Evolutionary conservation across 2,329 filamentous ascomycete genomes (phyloP), one percentile per base, ranked within the genome.

Genomic region (Setomelanomma holmii): DNA sequence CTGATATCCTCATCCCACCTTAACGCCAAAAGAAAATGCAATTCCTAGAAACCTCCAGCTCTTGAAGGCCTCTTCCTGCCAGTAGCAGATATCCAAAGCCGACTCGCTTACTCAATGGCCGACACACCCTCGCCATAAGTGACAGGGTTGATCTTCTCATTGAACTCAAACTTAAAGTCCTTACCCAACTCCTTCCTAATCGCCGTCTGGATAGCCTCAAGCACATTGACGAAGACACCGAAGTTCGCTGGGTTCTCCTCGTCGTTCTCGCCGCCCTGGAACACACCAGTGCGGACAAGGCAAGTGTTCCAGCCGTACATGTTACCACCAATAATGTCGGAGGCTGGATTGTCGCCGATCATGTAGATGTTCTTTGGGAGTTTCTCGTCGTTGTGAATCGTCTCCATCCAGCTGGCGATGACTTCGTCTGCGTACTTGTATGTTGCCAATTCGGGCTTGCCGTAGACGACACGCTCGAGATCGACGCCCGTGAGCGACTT

Each of bases 221-320:
- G 79, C 11, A 91, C 89, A 66, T 90, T 89, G 53, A 79, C 73
- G 77, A 91, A 91, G 35, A 91, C 88, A 59, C 89, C 89, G 68
- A 91, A 90, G 77, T 82, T 89, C 68, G 89, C 89, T 1, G 89
- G 89, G 77, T 90, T 91, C 76, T 90, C 80, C 73, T 87, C 82
- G 68, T 91, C 89, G 69, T 91, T 91, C 53, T 86, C 87, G 16
- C 84, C 87, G 56, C 89, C 89, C 77, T 90, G 87, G 83, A 89
- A 91, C 41, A 91, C 88, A 76, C 89, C 89, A 0, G 89, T 91
- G 68, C 88, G 85, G 50, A 91, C 89, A 48, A 91, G 77, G 69
- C 89, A 91, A 3, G 89, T 91, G 77, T 91, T 91, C 89, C 89
- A 91, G 54, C 87, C 87, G 75, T 91, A 90, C 83, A 87, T 89